phyloP scores from a whole-genome alignment of 805 yeast genomes.

The Zygoascus ofunaensis region DNA sequence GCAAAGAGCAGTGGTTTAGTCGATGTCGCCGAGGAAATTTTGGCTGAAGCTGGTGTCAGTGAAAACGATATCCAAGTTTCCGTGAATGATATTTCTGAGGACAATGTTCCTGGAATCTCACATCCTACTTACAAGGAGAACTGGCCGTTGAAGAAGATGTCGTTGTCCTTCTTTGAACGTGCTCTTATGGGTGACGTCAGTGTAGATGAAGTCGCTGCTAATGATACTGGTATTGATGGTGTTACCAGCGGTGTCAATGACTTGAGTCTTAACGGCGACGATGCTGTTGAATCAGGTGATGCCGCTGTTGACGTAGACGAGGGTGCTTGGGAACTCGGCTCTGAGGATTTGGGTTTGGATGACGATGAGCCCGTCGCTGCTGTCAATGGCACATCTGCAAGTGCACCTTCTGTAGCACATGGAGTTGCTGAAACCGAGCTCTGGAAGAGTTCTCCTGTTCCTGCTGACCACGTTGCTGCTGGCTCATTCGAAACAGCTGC shows the following conservation, averaged over 20 bases:
- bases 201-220: slow-evolving; percentile 40
- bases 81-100: slow-evolving; percentile 20
- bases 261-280: slow-evolving; percentile 1
- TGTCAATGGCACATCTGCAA: slow-evolving; percentile 17
- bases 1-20: slow-evolving; percentile 80
- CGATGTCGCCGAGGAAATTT: slow-evolving; percentile 62
- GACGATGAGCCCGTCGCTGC: slow-evolving; percentile 31
- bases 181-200: slow-evolving; percentile 76
- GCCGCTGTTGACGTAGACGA: slow-evolving; percentile 48
- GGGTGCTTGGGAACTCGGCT: slow-evolving; percentile 49
- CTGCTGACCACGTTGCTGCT: slow-evolving; percentile 90
- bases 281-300: slow-evolving; percentile 16
- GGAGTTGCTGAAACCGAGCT: slow-evolving; percentile 52
- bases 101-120: slow-evolving; percentile 39
- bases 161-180: slow-evolving; percentile 73
- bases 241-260: slow-evolving; percentile 14
- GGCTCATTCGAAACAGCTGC: slow-evolving; percentile 97
- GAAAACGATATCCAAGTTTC: slow-evolving; percentile 61
- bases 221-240: slow-evolving; percentile 14
- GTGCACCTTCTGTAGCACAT: slow-evolving; percentile 23
- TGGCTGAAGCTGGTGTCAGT: slow-evolving; percentile 59
- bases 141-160: slow-evolving; percentile 78
- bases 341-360: slow-evolving; percentile 52
- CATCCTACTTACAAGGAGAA: slow-evolving; percentile 38
- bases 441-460: slow-evolving; percentile 84